Conservation (phyloP, 345 rosid genomes). For the Brassica carinata region DNA sequence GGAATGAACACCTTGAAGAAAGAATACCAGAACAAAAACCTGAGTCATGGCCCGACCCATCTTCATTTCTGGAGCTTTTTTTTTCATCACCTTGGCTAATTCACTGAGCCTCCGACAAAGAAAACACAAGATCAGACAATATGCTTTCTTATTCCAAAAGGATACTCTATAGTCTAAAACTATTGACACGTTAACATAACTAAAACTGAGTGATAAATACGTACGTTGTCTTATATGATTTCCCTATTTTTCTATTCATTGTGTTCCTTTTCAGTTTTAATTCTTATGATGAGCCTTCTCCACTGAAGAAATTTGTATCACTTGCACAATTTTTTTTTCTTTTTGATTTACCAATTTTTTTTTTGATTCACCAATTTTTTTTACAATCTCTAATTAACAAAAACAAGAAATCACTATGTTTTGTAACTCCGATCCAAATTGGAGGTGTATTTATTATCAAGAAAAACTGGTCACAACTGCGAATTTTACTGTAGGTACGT, state of each 20-base stretch:
- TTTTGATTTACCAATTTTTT: background rate
- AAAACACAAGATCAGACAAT: background rate
- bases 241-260: background rate
- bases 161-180: background rate
- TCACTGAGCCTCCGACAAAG: background rate
- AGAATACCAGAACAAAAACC: conserved; percentile 14
- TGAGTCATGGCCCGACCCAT: conserved; percentile 17
- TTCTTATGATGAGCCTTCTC: background rate
- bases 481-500: background rate
- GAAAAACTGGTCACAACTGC: background rate
- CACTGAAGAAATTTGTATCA: conserved; percentile 10
- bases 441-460: background rate
- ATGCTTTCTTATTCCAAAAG: background rate
- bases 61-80: background rate
- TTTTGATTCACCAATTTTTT: background rate
- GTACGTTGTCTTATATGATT: background rate
- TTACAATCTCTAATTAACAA: background rate
- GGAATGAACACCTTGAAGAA: conserved; percentile 34
- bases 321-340: background rate
- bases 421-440: background rate
- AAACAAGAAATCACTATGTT: background rate
- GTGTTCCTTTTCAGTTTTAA: conserved; percentile 21
- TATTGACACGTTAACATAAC: background rate
- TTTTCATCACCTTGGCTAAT: background rate
- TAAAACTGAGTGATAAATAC: background rate